Conservation (phyloP, 768 basidiomycete genomes). For the Pleurotus platypus region DNA sequence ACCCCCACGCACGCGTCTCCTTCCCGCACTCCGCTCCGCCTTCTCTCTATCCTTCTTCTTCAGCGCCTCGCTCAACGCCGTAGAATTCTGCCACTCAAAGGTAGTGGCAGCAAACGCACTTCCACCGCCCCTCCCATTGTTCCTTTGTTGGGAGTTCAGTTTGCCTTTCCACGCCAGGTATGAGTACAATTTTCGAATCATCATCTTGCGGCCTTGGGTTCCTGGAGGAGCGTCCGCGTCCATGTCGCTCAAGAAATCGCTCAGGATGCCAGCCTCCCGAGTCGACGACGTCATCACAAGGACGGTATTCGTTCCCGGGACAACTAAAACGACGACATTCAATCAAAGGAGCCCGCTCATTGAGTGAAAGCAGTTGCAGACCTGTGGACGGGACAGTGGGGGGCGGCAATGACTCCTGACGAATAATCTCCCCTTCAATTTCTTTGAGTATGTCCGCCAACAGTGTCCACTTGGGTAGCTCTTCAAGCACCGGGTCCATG, state of each 20-base stretch:
- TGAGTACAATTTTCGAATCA: conserved; percentile 66
- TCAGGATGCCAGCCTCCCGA: conserved; percentile 67
- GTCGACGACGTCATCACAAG: conserved; percentile 88
- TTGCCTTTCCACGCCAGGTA: conserved; percentile 85
- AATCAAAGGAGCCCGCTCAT: not conserved
- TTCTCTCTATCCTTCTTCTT: conserved; percentile 71
- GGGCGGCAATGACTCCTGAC: conserved; percentile 42
- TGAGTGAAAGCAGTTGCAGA: conserved; percentile 11
- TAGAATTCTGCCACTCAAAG: conserved; percentile 19
- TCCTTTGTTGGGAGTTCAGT: conserved; percentile 30
- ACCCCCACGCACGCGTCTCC: conserved; percentile 78
- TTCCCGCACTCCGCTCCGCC: conserved; percentile 54
- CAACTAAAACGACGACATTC: conserved; percentile 17
- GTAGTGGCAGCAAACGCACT: not conserved
- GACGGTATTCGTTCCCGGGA: conserved; percentile 66
- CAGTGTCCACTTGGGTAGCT: conserved; percentile 91
- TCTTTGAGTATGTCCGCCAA: conserved; percentile 85
- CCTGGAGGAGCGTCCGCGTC: conserved; percentile 55
- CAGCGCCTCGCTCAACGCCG: conserved; percentile 65
- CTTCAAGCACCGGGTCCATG: conserved; percentile 86
- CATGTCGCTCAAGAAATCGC: conserved; percentile 75
- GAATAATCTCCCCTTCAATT: conserved; percentile 81
- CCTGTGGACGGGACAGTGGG: conserved; percentile 15
- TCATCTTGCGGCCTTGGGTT: conserved; percentile 67
- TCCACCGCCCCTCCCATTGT: conserved; percentile 19